Evolutionary conservation across 352 stramenopile genomes (phyloP), one percentile per base, ranked within the genome.

Genomic region (Pythium guiyangense): DNA sequence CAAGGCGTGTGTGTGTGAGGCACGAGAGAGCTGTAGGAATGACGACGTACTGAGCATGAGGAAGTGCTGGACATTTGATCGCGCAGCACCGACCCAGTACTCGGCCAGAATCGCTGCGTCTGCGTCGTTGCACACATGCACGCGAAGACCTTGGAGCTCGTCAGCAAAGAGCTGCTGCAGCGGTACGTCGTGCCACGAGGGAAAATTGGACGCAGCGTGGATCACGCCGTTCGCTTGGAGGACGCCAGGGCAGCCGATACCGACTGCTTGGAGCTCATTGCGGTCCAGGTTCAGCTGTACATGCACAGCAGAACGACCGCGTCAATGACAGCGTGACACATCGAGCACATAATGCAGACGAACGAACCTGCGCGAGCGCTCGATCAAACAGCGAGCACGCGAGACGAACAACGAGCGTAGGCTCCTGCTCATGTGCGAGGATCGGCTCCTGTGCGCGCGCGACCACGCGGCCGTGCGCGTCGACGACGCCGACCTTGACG

Each of bases 91-190:
- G 27, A 92, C 75, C 84, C 82, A 94, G 50, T 89, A 71, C 61
- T 94, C 84, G 10, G 84, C 84, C 50, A 90, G 53, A 47, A 92
- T 84, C 57, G 84, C 84, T 12, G 84, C 84, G 56, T 94, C 84
- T 3, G 84, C 84, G 48, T 94, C 84, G 31, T 94, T 94, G 59
- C 75, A 86, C 31, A 94, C 35, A 2, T 63, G 64, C 1, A 85
- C 71, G 59, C 54, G 22, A 1, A 49, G 18, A 6, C 57, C 49
- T 11, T 48, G 3, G 20, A 94, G 49, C 0, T 50, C 62, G 9
- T 76, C 60, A 1, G 63, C 57, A 25, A 90, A 69, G 34, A 91
- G 68, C 57, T 77, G 66, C 54, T 77, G 69, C 25, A 94, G 63
- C 9, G 80, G 74, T 29, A 82, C 82, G 18, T 89, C 58, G 34